Percentiles rank a stretch among this genome's conserved stretches.
Conservation (phyloP, 148 eudicot genomes). For the Amaranthus cruentus region DNA sequence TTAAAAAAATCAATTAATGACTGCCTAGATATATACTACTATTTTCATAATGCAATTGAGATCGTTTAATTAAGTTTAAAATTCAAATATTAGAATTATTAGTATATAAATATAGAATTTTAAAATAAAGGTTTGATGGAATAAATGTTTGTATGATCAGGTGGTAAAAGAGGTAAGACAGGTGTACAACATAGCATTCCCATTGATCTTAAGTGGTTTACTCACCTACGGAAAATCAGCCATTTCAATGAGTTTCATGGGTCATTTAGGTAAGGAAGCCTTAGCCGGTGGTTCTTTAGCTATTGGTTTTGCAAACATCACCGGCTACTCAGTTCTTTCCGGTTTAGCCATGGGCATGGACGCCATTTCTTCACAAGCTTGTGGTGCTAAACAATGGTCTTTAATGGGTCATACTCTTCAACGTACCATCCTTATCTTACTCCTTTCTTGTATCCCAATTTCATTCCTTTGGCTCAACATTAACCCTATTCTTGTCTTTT, state of each 20-base stretch:
- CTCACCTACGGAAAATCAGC: slow-evolving; percentile 57
- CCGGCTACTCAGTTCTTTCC: slow-evolving; percentile 61
- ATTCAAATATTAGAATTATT: too few species aligned
- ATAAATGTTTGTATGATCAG: slow-evolving; percentile 16
- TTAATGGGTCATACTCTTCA: slow-evolving; percentile 57
- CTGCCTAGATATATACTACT: too few species aligned
- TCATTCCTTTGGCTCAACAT: slow-evolving; percentile 39
- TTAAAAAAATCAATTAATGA: too few species aligned
- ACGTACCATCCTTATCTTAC: slow-evolving; percentile 36
- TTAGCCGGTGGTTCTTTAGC: slow-evolving; percentile 69
- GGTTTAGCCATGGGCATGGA: slow-evolving; percentile 81
- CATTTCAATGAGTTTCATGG: slow-evolving; percentile 60
- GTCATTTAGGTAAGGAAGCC: slow-evolving; percentile 49
- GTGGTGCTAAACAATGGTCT: slow-evolving; percentile 54
- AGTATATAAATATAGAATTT: too few species aligned
- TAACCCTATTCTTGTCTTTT: slow-evolving; percentile 26
- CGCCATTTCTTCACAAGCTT: slow-evolving; percentile 71
- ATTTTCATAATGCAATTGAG: too few species aligned
- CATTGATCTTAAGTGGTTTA: slow-evolving; percentile 54
- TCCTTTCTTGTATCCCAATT: slow-evolving; percentile 35
- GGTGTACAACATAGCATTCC: slow-evolving; percentile 54
- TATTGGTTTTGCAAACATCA: slow-evolving; percentile 67
- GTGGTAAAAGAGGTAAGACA: slow-evolving; percentile 43
- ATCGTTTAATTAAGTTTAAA: too few species aligned
- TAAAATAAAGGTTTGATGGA: too few species aligned